Evolutionary conservation across 768 basidiomycete species (phyloP).

Genomic region (Podaxis mareebaensis): DNA sequence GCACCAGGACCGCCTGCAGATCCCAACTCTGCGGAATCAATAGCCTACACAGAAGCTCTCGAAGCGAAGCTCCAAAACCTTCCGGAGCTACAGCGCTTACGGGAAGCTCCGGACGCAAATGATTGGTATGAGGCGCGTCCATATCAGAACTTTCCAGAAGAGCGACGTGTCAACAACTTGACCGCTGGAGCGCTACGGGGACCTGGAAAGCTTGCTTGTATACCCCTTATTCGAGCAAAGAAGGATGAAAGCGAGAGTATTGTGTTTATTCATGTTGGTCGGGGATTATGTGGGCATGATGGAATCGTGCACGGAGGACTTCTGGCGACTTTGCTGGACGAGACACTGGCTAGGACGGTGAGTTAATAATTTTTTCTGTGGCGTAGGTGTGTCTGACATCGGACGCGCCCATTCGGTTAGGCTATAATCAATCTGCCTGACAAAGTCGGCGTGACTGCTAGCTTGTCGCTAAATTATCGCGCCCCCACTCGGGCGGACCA

Average conservation of each 20-base stretch:
- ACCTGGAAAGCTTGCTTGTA: conserved; percentile 81
- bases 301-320: conserved; percentile 95
- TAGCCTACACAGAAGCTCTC: conserved; percentile 55
- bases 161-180: conserved; percentile 77
- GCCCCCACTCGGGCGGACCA: conserved; percentile 91
- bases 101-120: conserved; percentile 47
- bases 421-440: conserved; percentile 85
- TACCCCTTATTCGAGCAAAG: conserved; percentile 72
- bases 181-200: conserved; percentile 86
- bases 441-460: conserved; percentile 92
- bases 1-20: conserved; percentile 69
- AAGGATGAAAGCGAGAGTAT: conserved; percentile 75
- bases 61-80: conserved; percentile 72
- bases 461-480: conserved; percentile 75
- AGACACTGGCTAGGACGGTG: conserved; percentile 79
- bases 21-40: conserved; percentile 56
- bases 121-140: conserved; percentile 83
- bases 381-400: background rate
- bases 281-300: conserved; percentile 89
- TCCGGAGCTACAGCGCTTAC: conserved; percentile 51
- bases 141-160: conserved; percentile 67
- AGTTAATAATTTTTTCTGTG: conserved; percentile 12
- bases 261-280: conserved; percentile 78
- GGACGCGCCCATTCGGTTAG: conserved; percentile 36
- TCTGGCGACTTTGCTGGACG: conserved; percentile 88